These are phyloP conservation scores for Pythium scleroteichum DNA, from an alignment of 352 stramenopile genomes.

Conservation along the genomic window DNA sequence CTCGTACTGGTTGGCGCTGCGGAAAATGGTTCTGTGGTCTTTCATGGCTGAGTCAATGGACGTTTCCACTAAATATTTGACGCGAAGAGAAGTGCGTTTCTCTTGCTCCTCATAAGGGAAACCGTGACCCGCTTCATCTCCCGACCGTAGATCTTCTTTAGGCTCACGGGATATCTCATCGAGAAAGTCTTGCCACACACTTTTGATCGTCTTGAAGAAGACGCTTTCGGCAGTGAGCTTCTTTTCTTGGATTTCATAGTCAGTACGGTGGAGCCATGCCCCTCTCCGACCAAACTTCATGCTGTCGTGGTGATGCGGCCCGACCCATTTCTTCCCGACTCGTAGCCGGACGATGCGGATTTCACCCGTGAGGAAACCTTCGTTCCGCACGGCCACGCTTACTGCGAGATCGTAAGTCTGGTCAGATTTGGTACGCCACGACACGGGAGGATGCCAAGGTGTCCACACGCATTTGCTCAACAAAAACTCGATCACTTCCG, in stretches of 20 bases:
- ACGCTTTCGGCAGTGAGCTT: constrained; percentile 37
- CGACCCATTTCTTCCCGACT: constrained; percentile 66
- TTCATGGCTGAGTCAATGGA: constrained; percentile 53
- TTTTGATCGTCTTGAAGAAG: constrained; percentile 59
- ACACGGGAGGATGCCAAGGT: constrained; percentile 57
- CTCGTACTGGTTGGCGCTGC: constrained; percentile 50
- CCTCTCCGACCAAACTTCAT: constrained; percentile 36
- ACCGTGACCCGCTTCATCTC: constrained; percentile 26
- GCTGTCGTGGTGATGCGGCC: constrained; percentile 56
- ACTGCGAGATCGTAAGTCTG: constrained; percentile 66
- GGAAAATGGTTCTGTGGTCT: constrained; percentile 55
- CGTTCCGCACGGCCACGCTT: constrained; percentile 36
- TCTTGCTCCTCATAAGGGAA: constrained; percentile 62
- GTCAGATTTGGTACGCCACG: constrained; percentile 66
- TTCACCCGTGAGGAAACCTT: constrained; percentile 58
- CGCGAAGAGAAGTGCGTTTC: constrained; percentile 48
- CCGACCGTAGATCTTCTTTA: constrained; percentile 39
- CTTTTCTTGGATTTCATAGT: constrained; percentile 54
- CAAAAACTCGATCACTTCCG: constrained; percentile 30
- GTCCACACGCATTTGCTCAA: constrained; percentile 35
- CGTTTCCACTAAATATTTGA: constrained; percentile 67
- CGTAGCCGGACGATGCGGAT: constrained; percentile 54
- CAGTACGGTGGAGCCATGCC: constrained; percentile 64
- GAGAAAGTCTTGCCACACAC: constrained; percentile 58
- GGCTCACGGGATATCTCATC: constrained; percentile 50